A percentile compares a stretch with the other conserved stretches of the same genome.
Conservation (phyloP, 164 flowering plant species). For the Malania oleifera region DNA sequence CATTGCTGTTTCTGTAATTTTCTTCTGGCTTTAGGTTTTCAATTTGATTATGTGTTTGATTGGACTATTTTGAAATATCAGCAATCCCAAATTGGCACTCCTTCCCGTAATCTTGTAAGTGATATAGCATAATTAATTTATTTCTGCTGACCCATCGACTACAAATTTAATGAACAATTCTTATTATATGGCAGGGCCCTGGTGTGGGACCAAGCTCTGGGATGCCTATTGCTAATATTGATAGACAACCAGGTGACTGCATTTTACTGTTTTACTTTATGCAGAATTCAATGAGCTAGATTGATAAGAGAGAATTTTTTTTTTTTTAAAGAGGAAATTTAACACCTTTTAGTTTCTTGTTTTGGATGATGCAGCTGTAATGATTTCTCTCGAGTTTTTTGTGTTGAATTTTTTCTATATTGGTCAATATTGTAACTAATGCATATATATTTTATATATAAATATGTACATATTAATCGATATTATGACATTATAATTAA, state of each 20-base stretch:
- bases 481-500: no score
- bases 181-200: constrained; percentile 21
- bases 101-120: constrained; percentile 54
- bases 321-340: no score
- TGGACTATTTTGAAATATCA: constrained; percentile 78
- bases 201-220: constrained; percentile 58
- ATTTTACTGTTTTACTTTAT: not conserved
- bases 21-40: constrained; percentile 43
- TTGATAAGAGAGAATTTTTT: no score
- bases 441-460: no score
- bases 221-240: constrained; percentile 37
- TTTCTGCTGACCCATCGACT: not conserved
- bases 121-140: not conserved
- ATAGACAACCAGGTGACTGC: constrained; percentile 42
- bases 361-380: no score
- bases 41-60: constrained; percentile 72
- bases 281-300: no score
- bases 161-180: not conserved
- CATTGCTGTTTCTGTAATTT: not conserved
- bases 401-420: no score
- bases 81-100: constrained; percentile 53
- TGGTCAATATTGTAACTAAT: no score
- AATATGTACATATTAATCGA: no score
- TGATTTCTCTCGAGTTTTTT: no score
- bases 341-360: no score